Conservation (phyloP, 2,329 filamentous ascomycete genomes). For the Lecanosticta acicola region DNA sequence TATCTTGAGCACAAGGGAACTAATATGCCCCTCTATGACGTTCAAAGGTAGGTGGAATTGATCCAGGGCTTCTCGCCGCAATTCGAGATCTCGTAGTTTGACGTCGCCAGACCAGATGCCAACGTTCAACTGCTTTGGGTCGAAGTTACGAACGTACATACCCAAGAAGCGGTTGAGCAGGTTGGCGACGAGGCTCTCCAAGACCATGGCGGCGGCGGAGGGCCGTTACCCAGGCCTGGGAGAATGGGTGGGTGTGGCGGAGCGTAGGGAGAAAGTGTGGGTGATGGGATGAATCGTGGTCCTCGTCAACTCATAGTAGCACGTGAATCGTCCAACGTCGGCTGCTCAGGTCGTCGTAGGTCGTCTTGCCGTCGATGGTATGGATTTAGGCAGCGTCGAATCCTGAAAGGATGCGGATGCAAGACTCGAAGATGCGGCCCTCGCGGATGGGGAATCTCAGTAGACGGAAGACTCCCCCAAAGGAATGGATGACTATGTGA, state of each 20-base stretch:
- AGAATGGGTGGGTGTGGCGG: background rate
- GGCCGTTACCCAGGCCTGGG: conserved; percentile 70
- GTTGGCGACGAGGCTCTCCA: conserved; percentile 94
- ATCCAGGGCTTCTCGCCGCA: conserved; percentile 90
- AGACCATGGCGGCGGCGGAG: conserved; percentile 60
- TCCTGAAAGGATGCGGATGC: background rate
- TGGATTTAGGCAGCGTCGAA: background rate
- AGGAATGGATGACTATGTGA: background rate
- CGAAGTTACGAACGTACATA: conserved; percentile 99
- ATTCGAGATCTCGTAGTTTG: conserved; percentile 84
- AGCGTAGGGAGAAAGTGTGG: background rate
- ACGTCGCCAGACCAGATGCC: conserved; percentile 99
- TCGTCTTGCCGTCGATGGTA: background rate
- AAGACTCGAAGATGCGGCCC: conserved; percentile 1
- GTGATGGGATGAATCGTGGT: too few relatives aligned
- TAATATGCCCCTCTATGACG: conserved; percentile 90
- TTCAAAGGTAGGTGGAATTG: conserved; percentile 96
- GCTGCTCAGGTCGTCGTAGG: background rate
- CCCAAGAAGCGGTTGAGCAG: conserved; percentile 98
- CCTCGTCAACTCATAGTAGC: conserved; percentile 11
- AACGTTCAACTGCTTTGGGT: conserved; percentile 94
- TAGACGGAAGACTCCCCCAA: background rate
- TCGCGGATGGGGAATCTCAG: background rate
- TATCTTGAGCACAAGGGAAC: conserved; percentile 84
- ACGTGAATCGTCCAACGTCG: conserved; percentile 3